Base-by-base conservation (phyloP, 2,329 filamentous ascomycete species). In the Verticillium nonalfalfae region DNA sequence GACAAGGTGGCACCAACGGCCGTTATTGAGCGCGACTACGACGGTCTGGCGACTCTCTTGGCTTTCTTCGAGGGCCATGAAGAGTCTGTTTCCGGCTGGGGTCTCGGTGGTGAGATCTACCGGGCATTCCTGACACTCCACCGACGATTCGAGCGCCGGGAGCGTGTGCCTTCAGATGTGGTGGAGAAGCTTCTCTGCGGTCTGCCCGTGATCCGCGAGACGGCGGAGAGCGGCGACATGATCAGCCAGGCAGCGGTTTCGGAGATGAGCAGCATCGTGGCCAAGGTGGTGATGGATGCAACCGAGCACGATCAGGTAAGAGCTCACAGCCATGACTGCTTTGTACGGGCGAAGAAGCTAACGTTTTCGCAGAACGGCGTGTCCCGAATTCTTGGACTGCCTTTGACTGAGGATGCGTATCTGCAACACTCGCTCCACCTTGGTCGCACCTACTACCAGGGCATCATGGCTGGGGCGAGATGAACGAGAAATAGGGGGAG, bases 11-110 rank as follows among this genome's bases (percentile, higher is more conserved):
- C 91, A 0, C 95, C 95, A 0, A 81, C 83, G 34, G 86, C 91
- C 11, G 84, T 99, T 65, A 90, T 99, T 63, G 90, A 91, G 70
- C 87, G 89, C 54, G 89, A 97, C 72, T 94, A 91, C 69, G 81
- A 84, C 21, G 82, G 82, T 1, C 79, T 98, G 1, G 83, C 85
- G 50, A 78, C 82, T 36, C 79, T 97, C 45, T 82, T 98, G 40
- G 79, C 81, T 18, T 86, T 88, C 62, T 97, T 99, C 69, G 77
- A 87, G 59, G 81, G 80, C 1, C 85, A 83, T 34, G 82, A 85
- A 36, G 77, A 81, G 40, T 76, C 79, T 21, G 87, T 96, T 36
- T 75, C 82, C 11, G 87, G 89, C 59, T 97, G 95, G 95, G 79
- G 86, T 10, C 76, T 85, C 18, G 93, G 93, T 34, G 94, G 92